These are phyloP conservation scores for Podila horticola DNA, from an alignment of 192 early-diverging fungal genomes.

Conservation along the genomic window DNA sequence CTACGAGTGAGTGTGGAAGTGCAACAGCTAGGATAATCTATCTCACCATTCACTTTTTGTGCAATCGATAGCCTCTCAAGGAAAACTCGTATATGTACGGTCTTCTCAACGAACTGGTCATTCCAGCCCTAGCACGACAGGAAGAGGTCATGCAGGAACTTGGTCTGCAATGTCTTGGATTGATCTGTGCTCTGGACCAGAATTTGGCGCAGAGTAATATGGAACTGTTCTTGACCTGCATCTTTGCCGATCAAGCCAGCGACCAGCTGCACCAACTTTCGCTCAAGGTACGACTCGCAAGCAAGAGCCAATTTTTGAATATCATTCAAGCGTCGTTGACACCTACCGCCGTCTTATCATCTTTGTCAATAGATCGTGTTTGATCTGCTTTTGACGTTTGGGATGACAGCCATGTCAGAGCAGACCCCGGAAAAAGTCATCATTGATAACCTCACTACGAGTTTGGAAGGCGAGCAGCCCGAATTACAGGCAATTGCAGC, in stretches of 20 bases:
- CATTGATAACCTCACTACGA: conserved; percentile 58
- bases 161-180: conserved; percentile 85
- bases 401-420: conserved; percentile 53
- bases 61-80: conserved; percentile 55
- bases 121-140: conserved; percentile 74
- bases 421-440: conserved; percentile 56
- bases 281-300: conserved; percentile 64
- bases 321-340: not conserved
- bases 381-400: conserved; percentile 70
- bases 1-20: too few species aligned
- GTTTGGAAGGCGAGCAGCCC: conserved; percentile 64
- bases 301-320: not conserved
- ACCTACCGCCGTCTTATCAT: not conserved
- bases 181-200: conserved; percentile 82
- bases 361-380: conserved; percentile 62
- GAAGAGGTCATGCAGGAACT: conserved; percentile 78
- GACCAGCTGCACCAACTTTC: conserved; percentile 72
- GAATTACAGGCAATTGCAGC: conserved; percentile 75
- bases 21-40: too few species aligned
- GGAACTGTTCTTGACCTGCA: conserved; percentile 75
- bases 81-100: conserved; percentile 81
- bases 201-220: conserved; percentile 78
- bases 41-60: not conserved
- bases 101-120: conserved; percentile 75
- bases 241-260: conserved; percentile 59